Evolutionary conservation across 805 yeast species (phyloP).

Genomic region (Pichia sporocuriosa): DNA sequence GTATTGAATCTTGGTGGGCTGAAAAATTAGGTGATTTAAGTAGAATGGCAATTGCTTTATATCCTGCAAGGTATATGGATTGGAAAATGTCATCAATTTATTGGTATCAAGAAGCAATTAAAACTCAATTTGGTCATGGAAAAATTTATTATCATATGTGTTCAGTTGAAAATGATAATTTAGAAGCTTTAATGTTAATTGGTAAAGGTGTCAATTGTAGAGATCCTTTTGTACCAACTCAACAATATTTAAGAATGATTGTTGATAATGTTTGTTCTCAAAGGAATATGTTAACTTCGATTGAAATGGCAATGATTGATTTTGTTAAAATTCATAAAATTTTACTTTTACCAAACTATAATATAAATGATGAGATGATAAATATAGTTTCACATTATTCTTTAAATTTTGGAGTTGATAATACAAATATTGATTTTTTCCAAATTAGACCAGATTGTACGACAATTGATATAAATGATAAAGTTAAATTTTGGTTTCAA

Average conservation of each 20-base stretch:
- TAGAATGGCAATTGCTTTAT: slow-evolving; percentile 81
- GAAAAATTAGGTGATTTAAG: slow-evolving; percentile 83
- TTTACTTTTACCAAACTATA: slow-evolving; percentile 52
- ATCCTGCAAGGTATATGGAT: slow-evolving; percentile 72
- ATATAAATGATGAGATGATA: slow-evolving; percentile 45
- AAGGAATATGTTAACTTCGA: slow-evolving; percentile 49
- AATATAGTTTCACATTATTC: slow-evolving; percentile 61
- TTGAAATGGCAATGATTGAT: slow-evolving; percentile 54
- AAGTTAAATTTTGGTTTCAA: slow-evolving; percentile 66
- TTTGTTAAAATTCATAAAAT: slow-evolving; percentile 65
- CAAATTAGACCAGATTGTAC: slow-evolving; percentile 36
- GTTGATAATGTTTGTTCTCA: slow-evolving; percentile 74
- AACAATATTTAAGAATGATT: slow-evolving; percentile 67
- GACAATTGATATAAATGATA: slow-evolving; percentile 32
- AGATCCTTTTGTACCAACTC: slow-evolving; percentile 80
- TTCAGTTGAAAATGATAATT: slow-evolving; percentile 70
- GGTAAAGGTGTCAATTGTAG: slow-evolving; percentile 75
- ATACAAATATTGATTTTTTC: slow-evolving; percentile 58
- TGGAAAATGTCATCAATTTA: slow-evolving; percentile 80
- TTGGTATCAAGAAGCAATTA: slow-evolving; percentile 75
- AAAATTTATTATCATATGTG: slow-evolving; percentile 83
- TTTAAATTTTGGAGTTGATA: slow-evolving; percentile 60
- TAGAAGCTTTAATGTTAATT: slow-evolving; percentile 72
- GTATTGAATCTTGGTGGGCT: slow-evolving; percentile 70
- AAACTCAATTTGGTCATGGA: slow-evolving; percentile 74